These are phyloP conservation scores for Xylariaceae sp. DNA, from an alignment of 2,329 filamentous ascomycete species.

Conservation along the genomic window DNA sequence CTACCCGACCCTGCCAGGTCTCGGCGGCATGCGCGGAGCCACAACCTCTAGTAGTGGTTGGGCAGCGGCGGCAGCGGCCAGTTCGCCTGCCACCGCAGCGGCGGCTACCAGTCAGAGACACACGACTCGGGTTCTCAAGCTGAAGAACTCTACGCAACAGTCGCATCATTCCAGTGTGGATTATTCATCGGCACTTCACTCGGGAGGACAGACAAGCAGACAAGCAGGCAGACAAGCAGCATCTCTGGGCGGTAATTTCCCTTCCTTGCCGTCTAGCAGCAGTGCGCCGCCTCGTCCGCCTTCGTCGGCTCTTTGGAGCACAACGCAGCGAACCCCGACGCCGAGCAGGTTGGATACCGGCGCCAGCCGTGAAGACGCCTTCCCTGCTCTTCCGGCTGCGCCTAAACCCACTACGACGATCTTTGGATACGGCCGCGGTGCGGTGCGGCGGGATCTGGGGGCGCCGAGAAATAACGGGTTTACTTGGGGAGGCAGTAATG, in stretches of 20 bases:
- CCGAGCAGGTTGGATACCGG: conserved; percentile 18
- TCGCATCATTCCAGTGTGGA: conserved; percentile 31
- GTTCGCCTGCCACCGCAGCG: conserved; percentile 33
- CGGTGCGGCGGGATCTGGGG: conserved; percentile 51
- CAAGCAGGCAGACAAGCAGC: conserved; percentile 11
- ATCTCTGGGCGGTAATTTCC: conserved; percentile 26
- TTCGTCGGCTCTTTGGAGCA: conserved; percentile 23
- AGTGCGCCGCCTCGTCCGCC: conserved; percentile 17
- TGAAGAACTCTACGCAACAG: conserved; percentile 49
- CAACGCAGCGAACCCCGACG: conserved; percentile 11
- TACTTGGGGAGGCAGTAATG: conserved; percentile 42
- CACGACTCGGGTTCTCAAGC: conserved; percentile 51
- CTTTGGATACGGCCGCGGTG: conserved; percentile 54
- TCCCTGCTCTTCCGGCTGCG: conserved; percentile 77
- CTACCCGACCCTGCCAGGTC: conserved; percentile 79
- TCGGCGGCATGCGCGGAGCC: conserved; percentile 61
- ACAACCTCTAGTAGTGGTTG: conserved; percentile 54
- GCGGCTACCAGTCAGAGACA: conserved; percentile 43
- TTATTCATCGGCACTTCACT: conserved; percentile 20
- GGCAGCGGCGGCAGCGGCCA: conserved; percentile 52
- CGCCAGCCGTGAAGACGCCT: conserved; percentile 53
- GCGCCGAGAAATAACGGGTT: conserved; percentile 45
- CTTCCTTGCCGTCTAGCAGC: conserved; percentile 27
- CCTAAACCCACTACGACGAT: conserved; percentile 62
- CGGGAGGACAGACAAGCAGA: conserved; percentile 11